Percentiles rank a stretch among this genome's conserved stretches.
phyloP scores from a whole-genome alignment of 495 filamentous ascomycete genomes.

The Xylaria scruposa region DNA sequence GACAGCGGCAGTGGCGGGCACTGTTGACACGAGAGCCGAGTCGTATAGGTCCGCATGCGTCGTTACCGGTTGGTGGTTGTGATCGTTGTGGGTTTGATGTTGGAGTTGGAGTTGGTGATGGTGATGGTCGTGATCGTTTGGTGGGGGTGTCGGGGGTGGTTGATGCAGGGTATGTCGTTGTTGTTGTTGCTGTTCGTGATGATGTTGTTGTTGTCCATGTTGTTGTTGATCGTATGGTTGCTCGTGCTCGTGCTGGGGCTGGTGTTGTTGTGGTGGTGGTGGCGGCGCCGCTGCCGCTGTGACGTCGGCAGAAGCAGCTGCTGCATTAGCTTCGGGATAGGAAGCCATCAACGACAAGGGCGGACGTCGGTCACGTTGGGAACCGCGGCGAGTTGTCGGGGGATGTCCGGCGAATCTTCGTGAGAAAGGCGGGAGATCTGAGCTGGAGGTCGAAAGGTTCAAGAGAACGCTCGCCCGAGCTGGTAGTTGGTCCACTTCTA shows the following conservation, averaged over 20 bases:
- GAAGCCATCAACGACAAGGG: constrained; percentile 31
- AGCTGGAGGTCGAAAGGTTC: background rate
- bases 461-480: background rate
- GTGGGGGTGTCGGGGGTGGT: background rate
- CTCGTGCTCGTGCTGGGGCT: background rate
- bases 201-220: constrained; percentile 11
- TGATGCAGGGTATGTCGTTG: constrained; percentile 5
- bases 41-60: constrained; percentile 17
- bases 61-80: constrained; percentile 6
- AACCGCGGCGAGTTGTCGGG: constrained; percentile 42
- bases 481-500: background rate
- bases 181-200: background rate
- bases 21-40: constrained; percentile 29
- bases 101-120: background rate
- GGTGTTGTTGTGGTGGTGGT: background rate
- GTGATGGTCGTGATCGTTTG: background rate
- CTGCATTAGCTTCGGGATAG: constrained; percentile 34
- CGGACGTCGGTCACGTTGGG: constrained; percentile 23
- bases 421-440: constrained; percentile 34
- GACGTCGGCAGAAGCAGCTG: constrained; percentile 21
- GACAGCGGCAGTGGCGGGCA: constrained; percentile 34
- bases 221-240: constrained; percentile 7
- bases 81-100: constrained; percentile 1
- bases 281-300: background rate
- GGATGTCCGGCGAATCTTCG: constrained; percentile 46